Evolutionary conservation across 116 monocot species (phyloP).

Genomic region (Dioscorea cayenensis): DNA sequence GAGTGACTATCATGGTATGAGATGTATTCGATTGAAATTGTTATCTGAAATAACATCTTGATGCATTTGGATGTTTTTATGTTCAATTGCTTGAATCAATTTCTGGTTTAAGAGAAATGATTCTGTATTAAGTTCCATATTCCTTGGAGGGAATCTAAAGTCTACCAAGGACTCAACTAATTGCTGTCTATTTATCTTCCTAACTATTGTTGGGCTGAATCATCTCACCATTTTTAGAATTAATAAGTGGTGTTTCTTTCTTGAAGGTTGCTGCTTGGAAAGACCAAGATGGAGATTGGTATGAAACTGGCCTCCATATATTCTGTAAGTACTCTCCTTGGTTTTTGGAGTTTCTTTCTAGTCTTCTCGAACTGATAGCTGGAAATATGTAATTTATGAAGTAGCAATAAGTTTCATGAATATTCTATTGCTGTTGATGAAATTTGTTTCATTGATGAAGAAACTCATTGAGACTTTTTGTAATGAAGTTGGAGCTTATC

Average conservation of each 20-base stretch:
- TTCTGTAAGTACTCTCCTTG: constrained; percentile 56
- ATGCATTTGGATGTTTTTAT: too few relatives aligned
- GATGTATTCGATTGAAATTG: too few relatives aligned
- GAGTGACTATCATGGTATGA: too few relatives aligned
- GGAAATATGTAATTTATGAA: not conserved
- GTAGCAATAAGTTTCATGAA: too few relatives aligned
- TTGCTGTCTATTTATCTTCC: not conserved
- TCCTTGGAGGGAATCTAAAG: not conserved
- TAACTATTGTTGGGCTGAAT: not conserved
- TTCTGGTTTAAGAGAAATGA: too few relatives aligned
- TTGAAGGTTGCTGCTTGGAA: constrained; percentile 93
- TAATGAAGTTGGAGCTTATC: constrained; percentile 91
- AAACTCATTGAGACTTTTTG: constrained; percentile 2
- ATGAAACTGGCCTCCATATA: constrained; percentile 96
- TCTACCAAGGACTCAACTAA: not conserved
- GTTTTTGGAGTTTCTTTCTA: not conserved
- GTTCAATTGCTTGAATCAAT: too few relatives aligned
- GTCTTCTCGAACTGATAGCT: not conserved
- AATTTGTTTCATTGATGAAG: not conserved
- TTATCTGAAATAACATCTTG: too few relatives aligned
- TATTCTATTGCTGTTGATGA: not conserved
- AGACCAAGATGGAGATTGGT: constrained; percentile 96
- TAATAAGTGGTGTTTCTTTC: not conserved
- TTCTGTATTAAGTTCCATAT: not conserved
- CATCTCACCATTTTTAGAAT: not conserved